Base-by-base conservation (phyloP, 495 filamentous ascomycete genomes). In the Glonium stellatum region DNA sequence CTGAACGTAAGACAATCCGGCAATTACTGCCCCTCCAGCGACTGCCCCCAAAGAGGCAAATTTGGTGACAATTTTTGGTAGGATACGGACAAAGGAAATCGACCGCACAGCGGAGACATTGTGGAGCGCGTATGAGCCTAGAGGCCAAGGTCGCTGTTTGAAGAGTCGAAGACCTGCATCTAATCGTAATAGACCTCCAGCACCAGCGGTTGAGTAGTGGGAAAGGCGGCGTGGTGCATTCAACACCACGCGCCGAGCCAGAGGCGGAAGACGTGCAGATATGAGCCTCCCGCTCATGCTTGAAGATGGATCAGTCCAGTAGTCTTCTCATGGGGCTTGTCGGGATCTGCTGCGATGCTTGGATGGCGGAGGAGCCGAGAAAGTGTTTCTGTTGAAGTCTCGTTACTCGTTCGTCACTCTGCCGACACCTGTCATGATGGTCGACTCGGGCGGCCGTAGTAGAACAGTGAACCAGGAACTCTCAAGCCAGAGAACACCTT, bases 61-160 rank as follows among this genome's bases (percentile, higher is more conserved):
- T 76, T 96, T 99, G 64, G 95, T 65, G 9, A 92, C 84, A 42
- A 99, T 79, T 68, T 89, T 88, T 1, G 93, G 93, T n/a, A 99
- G 78, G 52, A 88, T 80, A 52, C 93, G 82, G 6, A 79, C 80
- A 69, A 97, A 97, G 5, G 92, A 97, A 46, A 89, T 87, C 59
- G 86, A 87, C 55, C 93, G 85, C 12, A 92, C 87, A 23, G 86
- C 84, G 58, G 90, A 87, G 18, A 90, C 83, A 77, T 95, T 89
- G 72, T 96, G 91, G 59, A 95, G 84, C 12, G 82, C 78, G 68
- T 86, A 91, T 49, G 82, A 73, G 8, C 88, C 87, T 27, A 85
- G 75, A 12, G 89, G 88, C 85, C 89, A 91, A 69, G 82, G 78
- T 62, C 84, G 81, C 49, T 83, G 76, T 57, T 84, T 76, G 41